Conservation (phyloP, 116 monocot genomes). For the Posidonia oceanica region DNA sequence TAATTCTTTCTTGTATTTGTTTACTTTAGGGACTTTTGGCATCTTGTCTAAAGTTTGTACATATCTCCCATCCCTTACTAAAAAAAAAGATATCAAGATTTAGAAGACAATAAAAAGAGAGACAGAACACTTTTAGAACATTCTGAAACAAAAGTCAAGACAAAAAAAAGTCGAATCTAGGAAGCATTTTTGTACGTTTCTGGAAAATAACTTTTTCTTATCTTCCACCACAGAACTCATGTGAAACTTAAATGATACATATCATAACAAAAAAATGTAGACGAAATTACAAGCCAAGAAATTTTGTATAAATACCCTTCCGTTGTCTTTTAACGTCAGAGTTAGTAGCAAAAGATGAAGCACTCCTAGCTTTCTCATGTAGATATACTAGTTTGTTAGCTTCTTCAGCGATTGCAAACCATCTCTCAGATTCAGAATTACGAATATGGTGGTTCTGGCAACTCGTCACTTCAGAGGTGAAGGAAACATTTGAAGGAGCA, state of each 20-base stretch:
- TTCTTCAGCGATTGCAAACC: conserved; percentile 11
- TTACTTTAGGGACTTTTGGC: no score
- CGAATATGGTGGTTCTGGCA: neutral
- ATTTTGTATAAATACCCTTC: neutral
- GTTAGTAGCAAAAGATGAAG: neutral
- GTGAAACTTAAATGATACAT: neutral
- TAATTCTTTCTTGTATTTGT: no score
- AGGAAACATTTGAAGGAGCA: neutral
- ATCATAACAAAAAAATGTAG: neutral
- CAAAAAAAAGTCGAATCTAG: no score
- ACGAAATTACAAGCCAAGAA: neutral
- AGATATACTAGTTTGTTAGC: conserved; percentile 8
- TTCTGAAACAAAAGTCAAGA: no score
- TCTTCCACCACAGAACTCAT: neutral
- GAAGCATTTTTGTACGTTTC: no score
- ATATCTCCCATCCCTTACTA: no score
- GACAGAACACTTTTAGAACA: no score
- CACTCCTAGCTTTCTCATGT: neutral
- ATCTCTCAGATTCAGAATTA: conserved; percentile 4
- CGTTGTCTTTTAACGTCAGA: conserved; percentile 1
- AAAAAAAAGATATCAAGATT: no score
- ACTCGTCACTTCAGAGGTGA: neutral
- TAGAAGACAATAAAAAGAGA: no score
- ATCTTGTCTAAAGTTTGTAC: no score
- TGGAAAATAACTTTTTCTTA: no score